Conservation (phyloP, 2,329 filamentous ascomycete genomes). For the Orbilia blumenaviensis region DNA sequence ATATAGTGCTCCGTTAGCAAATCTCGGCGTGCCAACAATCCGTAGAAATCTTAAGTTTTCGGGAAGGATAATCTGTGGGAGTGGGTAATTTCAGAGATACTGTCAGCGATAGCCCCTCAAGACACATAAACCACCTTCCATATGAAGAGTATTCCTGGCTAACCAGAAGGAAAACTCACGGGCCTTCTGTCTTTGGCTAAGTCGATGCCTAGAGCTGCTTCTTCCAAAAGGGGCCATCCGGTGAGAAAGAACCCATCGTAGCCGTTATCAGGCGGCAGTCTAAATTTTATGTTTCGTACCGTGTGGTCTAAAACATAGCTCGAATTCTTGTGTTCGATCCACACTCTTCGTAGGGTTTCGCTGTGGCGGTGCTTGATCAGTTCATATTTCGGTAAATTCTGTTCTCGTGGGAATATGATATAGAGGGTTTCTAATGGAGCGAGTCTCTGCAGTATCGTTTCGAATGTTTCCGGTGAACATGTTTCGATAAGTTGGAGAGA, state of each 20-base stretch:
- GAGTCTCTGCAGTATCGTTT: constrained; percentile 21
- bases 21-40: constrained; percentile 22
- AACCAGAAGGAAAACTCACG: neutral
- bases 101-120: too few relatives aligned
- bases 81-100: too few relatives aligned
- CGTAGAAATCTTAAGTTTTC: constrained; percentile 12
- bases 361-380: constrained; percentile 23
- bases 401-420: constrained; percentile 26
- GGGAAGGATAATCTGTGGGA: constrained; percentile 19
- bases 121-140: too few relatives aligned
- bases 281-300: constrained; percentile 23
- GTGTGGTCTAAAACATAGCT: constrained; percentile 33
- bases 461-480: constrained; percentile 32
- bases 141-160: too few relatives aligned
- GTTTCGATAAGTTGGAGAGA: constrained; percentile 33
- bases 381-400: constrained; percentile 33
- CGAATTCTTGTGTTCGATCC: constrained; percentile 32
- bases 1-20: constrained; percentile 3
- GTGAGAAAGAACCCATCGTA: constrained; percentile 34
- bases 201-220: constrained; percentile 30
- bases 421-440: constrained; percentile 25
- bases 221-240: constrained; percentile 16
- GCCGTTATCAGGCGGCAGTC: constrained; percentile 15
- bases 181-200: constrained; percentile 21
- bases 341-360: constrained; percentile 15